Evolutionary conservation across 2,329 filamentous ascomycete genomes (phyloP).

Genomic region (Penicillium brevicompactum): DNA sequence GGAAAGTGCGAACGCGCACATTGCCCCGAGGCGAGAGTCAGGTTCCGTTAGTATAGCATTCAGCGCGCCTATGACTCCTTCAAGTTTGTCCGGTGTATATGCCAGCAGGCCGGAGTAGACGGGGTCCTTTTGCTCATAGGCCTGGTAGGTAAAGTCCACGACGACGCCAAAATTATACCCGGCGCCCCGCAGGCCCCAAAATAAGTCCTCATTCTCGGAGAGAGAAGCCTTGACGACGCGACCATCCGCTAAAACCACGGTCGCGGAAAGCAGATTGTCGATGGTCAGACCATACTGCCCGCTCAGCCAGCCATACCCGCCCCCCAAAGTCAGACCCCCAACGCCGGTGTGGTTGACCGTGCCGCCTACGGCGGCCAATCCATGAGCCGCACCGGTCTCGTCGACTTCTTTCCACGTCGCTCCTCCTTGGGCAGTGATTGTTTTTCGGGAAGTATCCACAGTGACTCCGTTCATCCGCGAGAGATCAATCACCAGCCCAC

Average conservation of each 20-base stretch:
- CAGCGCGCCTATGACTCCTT: slow-evolving; percentile 23
- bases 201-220: slow-evolving; percentile 50
- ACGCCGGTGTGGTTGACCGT: slow-evolving; percentile 66
- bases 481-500: slow-evolving; percentile 62
- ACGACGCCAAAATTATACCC: slow-evolving; percentile 51
- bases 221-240: slow-evolving; percentile 42
- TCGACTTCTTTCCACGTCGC: slow-evolving; percentile 60
- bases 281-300: slow-evolving; percentile 58
- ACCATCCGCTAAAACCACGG: slow-evolving; percentile 46
- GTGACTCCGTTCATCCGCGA: slow-evolving; percentile 53
- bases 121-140: slow-evolving; percentile 33
- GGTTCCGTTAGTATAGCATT: slow-evolving; percentile 58
- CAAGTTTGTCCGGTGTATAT: slow-evolving; percentile 28
- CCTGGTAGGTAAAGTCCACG: slow-evolving; percentile 47
- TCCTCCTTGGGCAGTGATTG: slow-evolving; percentile 56
- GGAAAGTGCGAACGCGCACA: slow-evolving; percentile 33
- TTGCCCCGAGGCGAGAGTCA: slow-evolving; percentile 54
- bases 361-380: slow-evolving; percentile 62
- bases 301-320: slow-evolving; percentile 61
- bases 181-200: slow-evolving; percentile 52
- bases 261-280: slow-evolving; percentile 49
- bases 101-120: slow-evolving; percentile 40
- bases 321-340: slow-evolving; percentile 60
- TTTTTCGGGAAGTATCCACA: slow-evolving; percentile 50
- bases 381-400: slow-evolving; percentile 52